These are phyloP conservation scores for Torulaspora gathmanii DNA, from an alignment of 805 yeast genomes.

Conservation along the genomic window DNA sequence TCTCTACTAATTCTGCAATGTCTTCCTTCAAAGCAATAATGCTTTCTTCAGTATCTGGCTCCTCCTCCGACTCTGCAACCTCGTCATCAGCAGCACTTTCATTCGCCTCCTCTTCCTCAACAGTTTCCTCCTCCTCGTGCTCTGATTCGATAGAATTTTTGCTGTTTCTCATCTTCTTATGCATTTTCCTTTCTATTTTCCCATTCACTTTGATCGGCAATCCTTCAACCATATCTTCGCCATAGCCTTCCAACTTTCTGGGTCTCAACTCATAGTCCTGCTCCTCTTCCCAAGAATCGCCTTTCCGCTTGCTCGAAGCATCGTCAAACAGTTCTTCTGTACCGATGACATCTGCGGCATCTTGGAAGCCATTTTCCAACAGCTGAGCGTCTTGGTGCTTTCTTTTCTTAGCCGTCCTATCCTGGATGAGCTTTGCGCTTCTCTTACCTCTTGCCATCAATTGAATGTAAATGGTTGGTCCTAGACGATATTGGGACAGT, in stretches of 20 bases:
- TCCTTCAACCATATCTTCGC: slow-evolving; percentile 51
- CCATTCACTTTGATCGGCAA: slow-evolving; percentile 82
- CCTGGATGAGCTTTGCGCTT: slow-evolving; percentile 26
- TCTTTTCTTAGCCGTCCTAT: slow-evolving; percentile 31
- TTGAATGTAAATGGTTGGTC: background rate
- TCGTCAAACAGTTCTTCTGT: slow-evolving; percentile 21
- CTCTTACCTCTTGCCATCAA: slow-evolving; percentile 31
- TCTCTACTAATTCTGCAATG: slow-evolving; percentile 74
- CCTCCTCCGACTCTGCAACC: slow-evolving; percentile 34
- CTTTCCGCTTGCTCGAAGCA: slow-evolving; percentile 19
- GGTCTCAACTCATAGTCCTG: slow-evolving; percentile 76
- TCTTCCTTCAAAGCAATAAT: slow-evolving; percentile 68
- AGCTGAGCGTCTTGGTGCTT: slow-evolving; percentile 32
- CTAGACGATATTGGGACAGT: background rate
- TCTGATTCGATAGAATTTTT: slow-evolving; percentile 15
- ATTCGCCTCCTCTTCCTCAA: slow-evolving; percentile 26
- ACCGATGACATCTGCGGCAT: slow-evolving; percentile 14
- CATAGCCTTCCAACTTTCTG: slow-evolving; percentile 46
- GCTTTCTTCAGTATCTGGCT: slow-evolving; percentile 49
- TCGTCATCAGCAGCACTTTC: slow-evolving; percentile 27
- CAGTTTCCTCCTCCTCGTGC: slow-evolving; percentile 18
- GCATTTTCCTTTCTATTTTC: slow-evolving; percentile 59
- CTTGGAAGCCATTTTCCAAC: slow-evolving; percentile 21
- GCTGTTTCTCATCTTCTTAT: slow-evolving; percentile 26
- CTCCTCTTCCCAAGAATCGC: slow-evolving; percentile 61